Evolutionary conservation across 441 rosid species (phyloP), one percentile per base, ranked within the genome.

Genomic region (Erysimum pusillum): DNA sequence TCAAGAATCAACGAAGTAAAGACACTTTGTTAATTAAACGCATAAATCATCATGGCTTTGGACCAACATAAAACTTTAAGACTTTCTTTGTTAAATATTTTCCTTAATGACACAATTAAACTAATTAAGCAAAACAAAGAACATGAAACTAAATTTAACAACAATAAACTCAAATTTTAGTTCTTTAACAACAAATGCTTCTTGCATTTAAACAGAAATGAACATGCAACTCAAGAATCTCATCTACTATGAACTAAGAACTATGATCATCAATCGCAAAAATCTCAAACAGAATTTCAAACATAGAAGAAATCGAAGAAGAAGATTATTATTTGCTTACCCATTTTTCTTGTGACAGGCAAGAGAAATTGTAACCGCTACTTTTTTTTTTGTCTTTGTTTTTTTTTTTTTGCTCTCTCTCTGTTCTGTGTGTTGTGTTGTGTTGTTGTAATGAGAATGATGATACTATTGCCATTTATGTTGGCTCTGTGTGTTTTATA

Each of bases 321-420:
- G 63, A 62, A 67, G 61, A 63, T 57, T 17, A 51, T 34, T 1
- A 13, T 69, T 53, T 61, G 41, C 67, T 76, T 14, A 82, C 91
- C 85, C 83, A 87, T 87, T 65, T 25, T 76, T 71, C 60, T 67
- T 32, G 79, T 78, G 86, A 80, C 59, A 77, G 78, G 72, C 28
- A 44, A 75, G 62, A 57, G 73, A 67, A 72, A 12, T 31, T 69
- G 72, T 69, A 70, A 72, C 70, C 9, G 65, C 60, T 66, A 11
- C 2, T 20, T 54, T 35, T 5, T 10, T 44, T 1, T 22, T 2
- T 9, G 0, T 34, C 8, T 51, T 4, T n/a, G 20, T 2, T 22
- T 4, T 9, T 18, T 48, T 46, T 18, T 6, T 56, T 66, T 72
- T 63, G 58, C 67, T 63, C 48, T 68, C 62, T 54, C 45, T 59